These are phyloP conservation scores for Hibiscus syriacus DNA, from an alignment of 345 rosid genomes.

Conservation along the genomic window DNA sequence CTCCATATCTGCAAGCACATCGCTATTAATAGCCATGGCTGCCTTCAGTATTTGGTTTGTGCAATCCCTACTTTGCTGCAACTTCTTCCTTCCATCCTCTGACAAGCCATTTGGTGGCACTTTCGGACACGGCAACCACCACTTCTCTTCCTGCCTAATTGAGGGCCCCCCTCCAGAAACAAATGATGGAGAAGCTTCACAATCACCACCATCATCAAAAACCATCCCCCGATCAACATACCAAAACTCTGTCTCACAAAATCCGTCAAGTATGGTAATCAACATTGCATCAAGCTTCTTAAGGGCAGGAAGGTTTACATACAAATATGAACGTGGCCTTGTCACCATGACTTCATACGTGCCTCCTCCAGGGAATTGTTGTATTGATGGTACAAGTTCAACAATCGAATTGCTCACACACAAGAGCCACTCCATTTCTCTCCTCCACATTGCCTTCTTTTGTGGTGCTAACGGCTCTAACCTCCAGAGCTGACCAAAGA, in stretches of 20 bases:
- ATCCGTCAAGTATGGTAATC: slow-evolving; percentile 70
- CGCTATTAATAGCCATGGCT: slow-evolving; percentile 90
- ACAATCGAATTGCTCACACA: slow-evolving; percentile 92
- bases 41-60: slow-evolving; percentile 94
- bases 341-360: slow-evolving; percentile 89
- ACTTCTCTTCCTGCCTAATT: slow-evolving; percentile 87
- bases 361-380: slow-evolving; percentile 88
- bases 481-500: slow-evolving; percentile 94
- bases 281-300: slow-evolving; percentile 95
- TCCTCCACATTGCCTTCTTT: slow-evolving; percentile 86
- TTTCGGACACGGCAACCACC: slow-evolving; percentile 91
- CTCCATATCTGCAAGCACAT: slow-evolving; percentile 89
- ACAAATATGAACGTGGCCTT: slow-evolving; percentile 78
- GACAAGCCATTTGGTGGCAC: slow-evolving; percentile 73
- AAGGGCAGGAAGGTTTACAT: slow-evolving; percentile 88
- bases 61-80: slow-evolving; percentile 84
- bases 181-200: slow-evolving; percentile 37
- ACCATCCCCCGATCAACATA: slow-evolving; percentile 85
- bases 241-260: slow-evolving; percentile 70
- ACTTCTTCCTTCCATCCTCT: slow-evolving; percentile 60
- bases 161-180: slow-evolving; percentile 54
- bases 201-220: slow-evolving; percentile 48
- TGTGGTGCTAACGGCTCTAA: slow-evolving; percentile 77
- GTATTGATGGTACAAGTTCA: slow-evolving; percentile 90
- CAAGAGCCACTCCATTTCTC: slow-evolving; percentile 95